Percentiles rank a stretch among this genome's conserved stretches.
phyloP scores from a whole-genome alignment of 148 eudicot genomes.

The Chenopodium quinoa region DNA sequence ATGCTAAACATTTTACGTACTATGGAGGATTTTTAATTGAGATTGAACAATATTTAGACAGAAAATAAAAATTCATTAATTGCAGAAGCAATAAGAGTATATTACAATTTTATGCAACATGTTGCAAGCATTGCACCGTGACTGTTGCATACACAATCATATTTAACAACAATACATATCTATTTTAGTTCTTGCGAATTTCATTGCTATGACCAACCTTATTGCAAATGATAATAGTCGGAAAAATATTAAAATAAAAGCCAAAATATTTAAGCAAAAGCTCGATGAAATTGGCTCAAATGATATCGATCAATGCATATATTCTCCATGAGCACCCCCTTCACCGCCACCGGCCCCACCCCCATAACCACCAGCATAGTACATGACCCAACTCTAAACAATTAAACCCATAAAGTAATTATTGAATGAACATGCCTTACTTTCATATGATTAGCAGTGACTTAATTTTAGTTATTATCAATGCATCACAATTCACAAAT shows the following conservation, averaged over 20 bases:
- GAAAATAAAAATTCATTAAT: background rate
- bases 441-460: no score
- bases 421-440: no score
- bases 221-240: background rate
- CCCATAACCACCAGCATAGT: slow-evolving; percentile 24
- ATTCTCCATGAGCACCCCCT: slow-evolving; percentile 12
- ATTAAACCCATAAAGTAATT: no score
- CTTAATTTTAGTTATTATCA: no score
- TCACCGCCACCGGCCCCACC: slow-evolving; percentile 6
- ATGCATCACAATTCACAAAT: no score
- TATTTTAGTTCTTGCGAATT: background rate
- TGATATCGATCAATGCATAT: background rate
- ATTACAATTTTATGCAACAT: background rate
- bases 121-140: background rate
- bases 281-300: background rate
- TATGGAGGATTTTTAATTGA: background rate
- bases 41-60: background rate
- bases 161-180: background rate
- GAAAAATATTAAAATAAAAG: background rate
- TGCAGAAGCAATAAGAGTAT: background rate
- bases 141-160: background rate
- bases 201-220: background rate
- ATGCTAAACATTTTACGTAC: background rate
- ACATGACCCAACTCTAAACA: no score
- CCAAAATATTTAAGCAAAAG: background rate